Conservation (phyloP, 2,329 filamentous ascomycete species). For the Grosmannia penicillata region DNA sequence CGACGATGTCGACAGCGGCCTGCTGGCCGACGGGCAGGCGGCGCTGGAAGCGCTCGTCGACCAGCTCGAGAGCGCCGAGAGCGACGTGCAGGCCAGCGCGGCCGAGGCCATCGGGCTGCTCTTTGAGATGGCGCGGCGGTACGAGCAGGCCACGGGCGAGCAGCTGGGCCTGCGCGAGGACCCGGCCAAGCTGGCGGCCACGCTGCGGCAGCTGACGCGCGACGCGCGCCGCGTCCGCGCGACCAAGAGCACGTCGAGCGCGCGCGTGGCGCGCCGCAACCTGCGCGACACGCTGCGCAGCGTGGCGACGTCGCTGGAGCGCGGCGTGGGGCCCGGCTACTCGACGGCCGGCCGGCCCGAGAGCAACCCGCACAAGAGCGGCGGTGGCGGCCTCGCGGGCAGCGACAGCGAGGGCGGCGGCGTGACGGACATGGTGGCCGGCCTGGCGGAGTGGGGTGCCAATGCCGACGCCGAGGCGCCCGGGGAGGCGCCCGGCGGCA, state of each 20-base stretch:
- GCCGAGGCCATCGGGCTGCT: conserved; percentile 71
- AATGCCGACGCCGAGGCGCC: too few relatives aligned
- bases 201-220: conserved; percentile 31
- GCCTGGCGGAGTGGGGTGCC: too few relatives aligned
- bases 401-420: not conserved
- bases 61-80: conserved; percentile 63
- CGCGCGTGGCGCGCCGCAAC: conserved; percentile 31
- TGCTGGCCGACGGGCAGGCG: conserved; percentile 43
- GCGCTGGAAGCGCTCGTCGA: conserved; percentile 73
- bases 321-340: conserved; percentile 37
- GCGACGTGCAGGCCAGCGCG: conserved; percentile 60
- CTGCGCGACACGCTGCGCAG: conserved; percentile 33
- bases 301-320: conserved; percentile 38
- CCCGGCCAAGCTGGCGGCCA: conserved; percentile 30
- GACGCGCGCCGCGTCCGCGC: conserved; percentile 12
- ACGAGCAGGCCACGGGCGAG: conserved; percentile 33
- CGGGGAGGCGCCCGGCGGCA: too few relatives aligned
- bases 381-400: conserved; percentile 9
- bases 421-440: too few relatives aligned
- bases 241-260: conserved; percentile 27
- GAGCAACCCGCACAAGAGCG: conserved; percentile 27
- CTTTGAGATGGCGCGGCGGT: conserved; percentile 51
- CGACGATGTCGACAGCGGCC: conserved; percentile 52
- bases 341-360: conserved; percentile 29
- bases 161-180: conserved; percentile 34